Conservation (phyloP, 768 basidiomycete genomes). For the Lentinula sp. region DNA sequence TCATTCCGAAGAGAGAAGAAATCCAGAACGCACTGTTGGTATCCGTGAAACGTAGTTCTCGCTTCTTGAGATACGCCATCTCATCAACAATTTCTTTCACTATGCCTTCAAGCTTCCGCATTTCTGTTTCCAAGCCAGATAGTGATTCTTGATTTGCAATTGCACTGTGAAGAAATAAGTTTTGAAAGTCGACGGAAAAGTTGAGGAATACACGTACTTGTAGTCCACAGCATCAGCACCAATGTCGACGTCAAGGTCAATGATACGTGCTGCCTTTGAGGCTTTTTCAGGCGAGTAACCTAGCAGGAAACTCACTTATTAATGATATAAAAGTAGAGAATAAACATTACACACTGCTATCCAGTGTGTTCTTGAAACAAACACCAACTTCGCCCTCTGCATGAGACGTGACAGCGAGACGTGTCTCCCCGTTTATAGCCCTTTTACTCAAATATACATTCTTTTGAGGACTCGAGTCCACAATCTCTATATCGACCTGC, state of each 20-base stretch:
- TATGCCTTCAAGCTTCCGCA: conserved; percentile 94
- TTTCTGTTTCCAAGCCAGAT: conserved; percentile 93
- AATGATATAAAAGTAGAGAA: neutral
- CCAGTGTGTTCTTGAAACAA: conserved; percentile 82
- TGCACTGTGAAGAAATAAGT: conserved; percentile 47
- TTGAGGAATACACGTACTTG: conserved; percentile 58
- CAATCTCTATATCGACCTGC: conserved; percentile 89
- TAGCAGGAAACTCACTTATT: conserved; percentile 14
- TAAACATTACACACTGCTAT: conserved; percentile 42
- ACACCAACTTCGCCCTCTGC: conserved; percentile 93
- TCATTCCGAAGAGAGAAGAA: neutral
- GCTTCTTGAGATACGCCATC: conserved; percentile 80
- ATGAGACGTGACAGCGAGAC: conserved; percentile 92
- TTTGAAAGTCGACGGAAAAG: neutral
- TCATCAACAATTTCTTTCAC: conserved; percentile 95
- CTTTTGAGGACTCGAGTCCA: conserved; percentile 78
- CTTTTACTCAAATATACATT: conserved; percentile 91
- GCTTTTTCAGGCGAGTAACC: conserved; percentile 42
- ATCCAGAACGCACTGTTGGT: conserved; percentile 71
- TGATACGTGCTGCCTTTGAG: conserved; percentile 49
- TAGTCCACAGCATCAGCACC: conserved; percentile 99
- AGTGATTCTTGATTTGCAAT: conserved; percentile 98
- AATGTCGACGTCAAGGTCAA: conserved; percentile 96
- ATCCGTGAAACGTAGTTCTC: conserved; percentile 82
- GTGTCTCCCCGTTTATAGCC: conserved; percentile 83